phyloP scores from a whole-genome alignment of 257 asterid genomes.

The Asclepias syriaca region DNA sequence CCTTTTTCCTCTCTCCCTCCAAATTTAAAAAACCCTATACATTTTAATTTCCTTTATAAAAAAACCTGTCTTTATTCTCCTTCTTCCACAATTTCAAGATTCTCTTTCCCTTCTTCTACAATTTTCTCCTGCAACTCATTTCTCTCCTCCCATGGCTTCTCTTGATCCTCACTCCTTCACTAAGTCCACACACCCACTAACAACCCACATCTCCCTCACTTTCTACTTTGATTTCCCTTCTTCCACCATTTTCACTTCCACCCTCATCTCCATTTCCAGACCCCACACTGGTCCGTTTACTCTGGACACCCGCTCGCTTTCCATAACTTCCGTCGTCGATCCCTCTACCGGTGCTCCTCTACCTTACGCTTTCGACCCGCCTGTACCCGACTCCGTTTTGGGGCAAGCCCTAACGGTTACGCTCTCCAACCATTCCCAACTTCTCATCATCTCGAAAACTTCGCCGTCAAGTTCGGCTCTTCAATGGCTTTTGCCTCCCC shows the following conservation, averaged over 20 bases:
- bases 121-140: slow-evolving; percentile 6
- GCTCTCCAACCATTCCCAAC: slow-evolving; percentile 50
- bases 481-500: slow-evolving; percentile 90
- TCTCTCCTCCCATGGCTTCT: slow-evolving; percentile 51
- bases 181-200: slow-evolving; percentile 71
- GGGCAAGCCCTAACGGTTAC: slow-evolving; percentile 55
- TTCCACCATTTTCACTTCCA: slow-evolving; percentile 63
- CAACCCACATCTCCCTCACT: slow-evolving; percentile 74
- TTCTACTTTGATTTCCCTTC: slow-evolving; percentile 82
- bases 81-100: neutral
- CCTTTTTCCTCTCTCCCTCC: slow-evolving; percentile 16
- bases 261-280: slow-evolving; percentile 61
- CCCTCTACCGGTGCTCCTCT: slow-evolving; percentile 43
- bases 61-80: no score
- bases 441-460: slow-evolving; percentile 48
- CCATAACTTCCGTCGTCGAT: slow-evolving; percentile 51
- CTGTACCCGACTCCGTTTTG: slow-evolving; percentile 40
- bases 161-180: slow-evolving; percentile 91
- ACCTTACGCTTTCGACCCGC: slow-evolving; percentile 47
- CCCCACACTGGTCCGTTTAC: slow-evolving; percentile 59
- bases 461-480: slow-evolving; percentile 66
- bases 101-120: neutral
- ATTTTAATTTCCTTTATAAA: no score
- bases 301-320: slow-evolving; percentile 77
- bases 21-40: slow-evolving; percentile 17